Evolutionary conservation across 75 land plant genomes (phyloP).

Genomic region (Adiantum capillusveneris): DNA sequence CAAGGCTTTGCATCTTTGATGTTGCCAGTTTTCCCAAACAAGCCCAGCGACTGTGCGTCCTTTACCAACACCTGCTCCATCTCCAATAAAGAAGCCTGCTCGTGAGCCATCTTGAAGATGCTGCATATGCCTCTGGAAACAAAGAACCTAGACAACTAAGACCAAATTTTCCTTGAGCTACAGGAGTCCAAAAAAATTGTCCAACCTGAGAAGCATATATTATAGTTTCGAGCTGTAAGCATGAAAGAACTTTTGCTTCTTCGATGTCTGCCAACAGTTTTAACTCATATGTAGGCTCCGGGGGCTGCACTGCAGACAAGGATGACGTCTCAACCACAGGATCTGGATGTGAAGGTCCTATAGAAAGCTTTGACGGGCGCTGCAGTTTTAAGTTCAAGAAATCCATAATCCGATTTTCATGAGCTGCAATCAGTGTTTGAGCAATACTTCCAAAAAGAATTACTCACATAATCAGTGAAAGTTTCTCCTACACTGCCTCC

Average conservation of each 20-base stretch:
- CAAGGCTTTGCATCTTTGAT: constrained; percentile 73
- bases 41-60: constrained; percentile 96
- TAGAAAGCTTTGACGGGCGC: constrained; percentile 85
- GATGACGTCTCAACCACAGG: constrained; percentile 97
- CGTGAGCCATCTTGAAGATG: constrained; percentile 62
- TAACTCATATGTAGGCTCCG: constrained; percentile 80
- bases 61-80: constrained; percentile 99
- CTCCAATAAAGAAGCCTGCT: constrained; percentile 96
- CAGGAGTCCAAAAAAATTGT: background rate
- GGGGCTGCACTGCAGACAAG: constrained; percentile 91
- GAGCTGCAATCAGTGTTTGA: background rate
- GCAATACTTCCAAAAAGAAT: background rate
- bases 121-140: constrained; percentile 70
- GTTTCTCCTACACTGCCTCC: constrained; percentile 91
- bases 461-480: constrained; percentile 88
- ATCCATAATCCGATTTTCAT: too few relatives aligned
- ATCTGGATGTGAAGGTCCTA: constrained; percentile 93
- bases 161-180: background rate
- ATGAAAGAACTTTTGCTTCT: constrained; percentile 60
- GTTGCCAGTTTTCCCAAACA: constrained; percentile 97
- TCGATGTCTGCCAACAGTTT: constrained; percentile 64
- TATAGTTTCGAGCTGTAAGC: constrained; percentile 92
- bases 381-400: constrained; percentile 12
- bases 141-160: too few relatives aligned
- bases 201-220: constrained; percentile 88